Percentiles rank a stretch among this genome's conserved stretches.
These are phyloP conservation scores for Cydonia oblonga DNA, from an alignment of 331 rosid genomes.

Conservation along the genomic window DNA sequence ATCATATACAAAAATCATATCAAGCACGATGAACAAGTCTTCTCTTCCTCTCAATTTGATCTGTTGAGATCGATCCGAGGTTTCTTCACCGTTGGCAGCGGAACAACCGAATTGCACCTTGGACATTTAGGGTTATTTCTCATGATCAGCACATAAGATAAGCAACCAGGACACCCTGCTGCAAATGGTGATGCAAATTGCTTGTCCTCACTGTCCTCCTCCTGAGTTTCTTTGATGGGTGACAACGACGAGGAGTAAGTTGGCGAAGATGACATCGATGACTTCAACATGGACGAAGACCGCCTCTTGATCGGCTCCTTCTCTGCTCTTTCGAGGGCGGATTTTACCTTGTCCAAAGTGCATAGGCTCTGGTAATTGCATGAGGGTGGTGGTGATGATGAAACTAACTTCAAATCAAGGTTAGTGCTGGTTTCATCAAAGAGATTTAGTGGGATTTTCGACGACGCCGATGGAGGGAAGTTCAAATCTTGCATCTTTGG, in stretches of 20 bases:
- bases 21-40: background rate
- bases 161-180: slow-evolving; percentile 90
- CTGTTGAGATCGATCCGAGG: slow-evolving; percentile 86
- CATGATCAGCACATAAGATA: slow-evolving; percentile 72
- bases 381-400: slow-evolving; percentile 24
- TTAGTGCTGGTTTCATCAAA: slow-evolving; percentile 53
- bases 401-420: slow-evolving; percentile 54
- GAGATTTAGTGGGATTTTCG: slow-evolving; percentile 40
- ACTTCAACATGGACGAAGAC: slow-evolving; percentile 34
- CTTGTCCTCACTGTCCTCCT: slow-evolving; percentile 51
- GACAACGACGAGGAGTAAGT: slow-evolving; percentile 62
- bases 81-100: slow-evolving; percentile 63
- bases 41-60: slow-evolving; percentile 32
- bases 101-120: slow-evolving; percentile 66
- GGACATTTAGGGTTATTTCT: slow-evolving; percentile 89
- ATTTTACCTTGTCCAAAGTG: slow-evolving; percentile 89
- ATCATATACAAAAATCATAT: slow-evolving; percentile 49
- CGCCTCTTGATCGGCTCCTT: slow-evolving; percentile 61
- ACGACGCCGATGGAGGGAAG: slow-evolving; percentile 44
- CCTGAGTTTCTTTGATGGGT: slow-evolving; percentile 50
- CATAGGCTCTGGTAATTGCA: slow-evolving; percentile 76
- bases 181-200: slow-evolving; percentile 53
- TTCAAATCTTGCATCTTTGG: slow-evolving; percentile 72
- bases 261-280: slow-evolving; percentile 34
- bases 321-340: slow-evolving; percentile 85